phyloP scores from a whole-genome alignment of 345 rosid genomes.

The Citrus maxima region DNA sequence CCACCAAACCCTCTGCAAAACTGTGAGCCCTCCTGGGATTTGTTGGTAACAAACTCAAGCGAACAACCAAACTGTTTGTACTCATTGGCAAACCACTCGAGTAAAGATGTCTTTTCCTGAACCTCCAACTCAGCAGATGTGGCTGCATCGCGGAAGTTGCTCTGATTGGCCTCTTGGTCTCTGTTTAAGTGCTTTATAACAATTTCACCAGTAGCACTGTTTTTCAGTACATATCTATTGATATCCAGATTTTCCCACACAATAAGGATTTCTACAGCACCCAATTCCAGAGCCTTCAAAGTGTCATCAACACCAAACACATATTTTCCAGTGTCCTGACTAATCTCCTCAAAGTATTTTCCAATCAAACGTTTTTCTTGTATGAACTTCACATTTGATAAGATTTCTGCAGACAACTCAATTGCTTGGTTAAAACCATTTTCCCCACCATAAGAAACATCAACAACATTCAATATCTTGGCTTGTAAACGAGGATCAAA shows the following conservation, averaged over 20 bases:
- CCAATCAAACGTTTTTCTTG: slow-evolving; percentile 88
- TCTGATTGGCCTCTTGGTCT: slow-evolving; percentile 75
- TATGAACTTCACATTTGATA: slow-evolving; percentile 89
- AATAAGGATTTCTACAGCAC: slow-evolving; percentile 87
- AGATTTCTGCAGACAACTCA: slow-evolving; percentile 83
- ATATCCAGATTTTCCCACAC: slow-evolving; percentile 95
- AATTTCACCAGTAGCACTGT: slow-evolving; percentile 56
- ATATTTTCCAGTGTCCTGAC: slow-evolving; percentile 90
- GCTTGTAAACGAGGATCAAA: slow-evolving; percentile 97
- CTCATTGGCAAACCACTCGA: slow-evolving; percentile 92
- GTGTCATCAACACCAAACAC: slow-evolving; percentile 92
- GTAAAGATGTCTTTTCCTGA: slow-evolving; percentile 70
- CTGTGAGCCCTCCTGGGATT: slow-evolving; percentile 92
- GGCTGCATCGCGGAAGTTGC: slow-evolving; percentile 63
- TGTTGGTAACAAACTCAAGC: slow-evolving; percentile 85
- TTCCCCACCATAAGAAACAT: slow-evolving; percentile 94
- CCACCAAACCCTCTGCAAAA: slow-evolving; percentile 96
- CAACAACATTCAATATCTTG: slow-evolving; percentile 83
- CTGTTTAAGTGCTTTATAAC: slow-evolving; percentile 65
- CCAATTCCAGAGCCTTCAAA: slow-evolving; percentile 78
- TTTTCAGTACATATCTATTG: slow-evolving; percentile 60
- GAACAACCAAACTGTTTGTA: slow-evolving; percentile 82
- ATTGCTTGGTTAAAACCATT: slow-evolving; percentile 93
- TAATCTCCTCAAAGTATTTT: slow-evolving; percentile 91
- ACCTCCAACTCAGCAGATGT: slow-evolving; percentile 66